phyloP scores from a whole-genome alignment of 2,329 filamentous ascomycete species.

The Incumbomyces delicatus region DNA sequence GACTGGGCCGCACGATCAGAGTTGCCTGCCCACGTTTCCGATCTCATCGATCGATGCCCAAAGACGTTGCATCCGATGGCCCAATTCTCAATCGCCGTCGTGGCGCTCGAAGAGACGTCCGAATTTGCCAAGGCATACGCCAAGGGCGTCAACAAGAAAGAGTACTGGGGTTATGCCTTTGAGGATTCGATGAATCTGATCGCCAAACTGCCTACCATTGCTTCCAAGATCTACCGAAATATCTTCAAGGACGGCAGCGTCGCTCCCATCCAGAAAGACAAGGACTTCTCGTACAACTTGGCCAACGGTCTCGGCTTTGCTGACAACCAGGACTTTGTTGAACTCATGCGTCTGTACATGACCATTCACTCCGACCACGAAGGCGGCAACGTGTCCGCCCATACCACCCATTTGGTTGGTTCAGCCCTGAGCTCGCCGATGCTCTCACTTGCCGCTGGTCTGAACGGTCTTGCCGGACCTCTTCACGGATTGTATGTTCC shows the following conservation, averaged over 20 bases:
- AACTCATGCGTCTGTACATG: constrained; percentile 97
- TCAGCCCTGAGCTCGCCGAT: constrained; percentile 93
- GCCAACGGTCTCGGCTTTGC: constrained; percentile 98
- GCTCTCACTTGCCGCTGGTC: constrained; percentile 89
- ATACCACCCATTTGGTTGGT: constrained; percentile 97
- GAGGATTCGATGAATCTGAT: constrained; percentile 99
- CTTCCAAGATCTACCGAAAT: constrained; percentile 98
- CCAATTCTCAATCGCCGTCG: constrained; percentile 96
- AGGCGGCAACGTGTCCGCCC: constrained; percentile 95
- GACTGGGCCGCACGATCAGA: constrained; percentile 98
- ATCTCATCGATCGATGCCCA: constrained; percentile 99
- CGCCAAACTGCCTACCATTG: constrained; percentile 97
- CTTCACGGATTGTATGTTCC: constrained; percentile 73
- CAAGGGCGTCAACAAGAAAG: constrained; percentile 98
- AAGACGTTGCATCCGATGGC: constrained; percentile 99
- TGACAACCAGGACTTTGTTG: constrained; percentile 90
- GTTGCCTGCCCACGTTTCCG: constrained; percentile 95
- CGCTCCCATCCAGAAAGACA: constrained; percentile 88
- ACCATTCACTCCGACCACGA: constrained; percentile 99
- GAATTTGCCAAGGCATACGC: constrained; percentile 97
- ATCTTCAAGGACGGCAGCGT: constrained; percentile 99
- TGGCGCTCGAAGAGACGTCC: constrained; percentile 95
- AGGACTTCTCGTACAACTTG: constrained; percentile 99
- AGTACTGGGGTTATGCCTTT: constrained; percentile 99
- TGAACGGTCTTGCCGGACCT: constrained; percentile 95